phyloP scores from a whole-genome alignment of 2,329 filamentous ascomycete species.

The Pseudocercospora eumusae region DNA sequence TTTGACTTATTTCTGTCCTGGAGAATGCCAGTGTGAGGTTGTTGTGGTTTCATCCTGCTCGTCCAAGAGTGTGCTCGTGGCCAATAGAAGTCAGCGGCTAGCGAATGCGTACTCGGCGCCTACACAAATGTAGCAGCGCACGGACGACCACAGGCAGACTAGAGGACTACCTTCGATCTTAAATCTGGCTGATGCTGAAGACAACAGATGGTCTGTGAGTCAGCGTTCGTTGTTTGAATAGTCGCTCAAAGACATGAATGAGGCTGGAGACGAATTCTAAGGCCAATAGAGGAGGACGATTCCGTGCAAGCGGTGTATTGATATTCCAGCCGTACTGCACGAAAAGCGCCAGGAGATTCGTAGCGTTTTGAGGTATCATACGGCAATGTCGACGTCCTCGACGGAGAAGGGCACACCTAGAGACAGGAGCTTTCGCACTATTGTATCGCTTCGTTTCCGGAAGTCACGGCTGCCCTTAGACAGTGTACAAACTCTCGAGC shows the following conservation, averaged over 20 bases:
- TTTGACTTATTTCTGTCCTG: slow-evolving; percentile 24
- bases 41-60: slow-evolving; percentile 27
- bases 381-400: too few species aligned
- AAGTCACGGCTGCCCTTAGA: too few species aligned
- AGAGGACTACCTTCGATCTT: slow-evolving; percentile 3
- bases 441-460: too few species aligned
- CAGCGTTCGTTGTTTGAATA: slow-evolving; percentile 3
- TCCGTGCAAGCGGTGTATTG: too few species aligned
- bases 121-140: slow-evolving; percentile 23
- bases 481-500: too few species aligned
- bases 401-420: too few species aligned
- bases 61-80: slow-evolving; percentile 15
- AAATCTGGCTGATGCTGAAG: neutral
- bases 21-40: slow-evolving; percentile 15
- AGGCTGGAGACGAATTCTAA: too few species aligned
- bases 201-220: slow-evolving; percentile 3
- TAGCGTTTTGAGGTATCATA: too few species aligned
- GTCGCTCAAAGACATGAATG: slow-evolving; percentile 1
- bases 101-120: slow-evolving; percentile 26
- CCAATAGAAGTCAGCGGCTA: slow-evolving; percentile 32
- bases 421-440: too few species aligned
- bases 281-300: too few species aligned
- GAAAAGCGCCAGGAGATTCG: too few species aligned
- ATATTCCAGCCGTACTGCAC: too few species aligned
- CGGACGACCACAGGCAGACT: slow-evolving; percentile 19